phyloP scores from a whole-genome alignment of 495 filamentous ascomycete species.

The Penicillium robsamsonii region DNA sequence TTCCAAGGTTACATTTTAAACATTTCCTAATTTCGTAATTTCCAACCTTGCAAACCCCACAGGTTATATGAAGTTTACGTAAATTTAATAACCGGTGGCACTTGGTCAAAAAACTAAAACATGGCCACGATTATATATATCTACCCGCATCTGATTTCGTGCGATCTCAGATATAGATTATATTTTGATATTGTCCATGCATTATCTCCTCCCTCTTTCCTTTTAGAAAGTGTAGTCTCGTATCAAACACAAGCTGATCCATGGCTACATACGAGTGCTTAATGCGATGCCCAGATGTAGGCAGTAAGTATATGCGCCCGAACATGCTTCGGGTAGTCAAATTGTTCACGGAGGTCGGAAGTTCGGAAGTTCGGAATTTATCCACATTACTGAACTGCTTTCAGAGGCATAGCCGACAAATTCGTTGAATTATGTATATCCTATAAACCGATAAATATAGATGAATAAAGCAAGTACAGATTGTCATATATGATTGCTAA shows the following conservation, averaged over 20 bases:
- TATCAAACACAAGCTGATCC: neutral
- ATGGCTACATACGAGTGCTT: neutral
- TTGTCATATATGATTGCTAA: neutral
- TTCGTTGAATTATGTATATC: neutral
- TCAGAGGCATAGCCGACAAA: neutral
- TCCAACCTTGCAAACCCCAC: neutral
- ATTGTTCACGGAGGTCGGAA: neutral
- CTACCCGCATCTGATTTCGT: neutral
- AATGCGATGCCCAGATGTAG: neutral
- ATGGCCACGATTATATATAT: neutral
- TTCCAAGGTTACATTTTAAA: neutral
- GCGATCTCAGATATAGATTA: neutral
- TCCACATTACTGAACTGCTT: neutral
- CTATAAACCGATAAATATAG: neutral
- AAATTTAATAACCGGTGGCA: neutral
- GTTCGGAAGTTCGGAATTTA: neutral
- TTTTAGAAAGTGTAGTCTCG: neutral
- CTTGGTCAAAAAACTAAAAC: neutral
- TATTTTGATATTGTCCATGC: neutral
- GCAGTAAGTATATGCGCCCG: neutral
- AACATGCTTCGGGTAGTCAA: neutral
- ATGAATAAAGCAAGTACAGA: neutral
- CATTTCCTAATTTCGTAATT: neutral
- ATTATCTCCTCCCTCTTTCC: no score
- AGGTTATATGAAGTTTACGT: neutral